Evolutionary conservation across 202 grass and related monocot species (phyloP).

Genomic region (Dendrocalamus latiflorus): DNA sequence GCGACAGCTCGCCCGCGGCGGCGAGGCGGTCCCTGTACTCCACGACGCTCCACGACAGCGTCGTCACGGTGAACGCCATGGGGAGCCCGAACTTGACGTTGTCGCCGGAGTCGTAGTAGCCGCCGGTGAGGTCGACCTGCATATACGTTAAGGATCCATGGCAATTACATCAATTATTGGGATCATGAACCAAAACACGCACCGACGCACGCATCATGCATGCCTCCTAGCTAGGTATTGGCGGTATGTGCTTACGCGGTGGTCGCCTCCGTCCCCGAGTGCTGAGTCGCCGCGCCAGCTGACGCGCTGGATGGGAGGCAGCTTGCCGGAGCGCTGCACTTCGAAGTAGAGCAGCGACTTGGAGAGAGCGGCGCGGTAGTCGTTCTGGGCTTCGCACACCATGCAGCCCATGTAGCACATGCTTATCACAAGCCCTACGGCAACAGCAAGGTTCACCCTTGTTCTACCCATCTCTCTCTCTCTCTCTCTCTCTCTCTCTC

Average conservation of each 20-base stretch:
- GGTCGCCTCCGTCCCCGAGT: constrained; percentile 50
- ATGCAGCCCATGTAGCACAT: background rate
- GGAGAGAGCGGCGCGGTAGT: constrained; percentile 58
- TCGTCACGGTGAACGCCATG: constrained; percentile 62
- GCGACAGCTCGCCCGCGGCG: constrained; percentile 41
- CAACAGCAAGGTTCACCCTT: background rate
- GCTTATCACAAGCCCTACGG: background rate
- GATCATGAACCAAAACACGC: background rate
- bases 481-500: background rate
- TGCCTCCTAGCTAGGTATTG: background rate
- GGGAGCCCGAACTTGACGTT: constrained; percentile 84
- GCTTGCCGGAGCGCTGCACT: constrained; percentile 64
- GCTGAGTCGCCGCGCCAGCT: constrained; percentile 75
- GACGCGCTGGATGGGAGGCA: constrained; percentile 58
- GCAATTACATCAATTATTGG: background rate
- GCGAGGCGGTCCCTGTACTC: constrained; percentile 39
- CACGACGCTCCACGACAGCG: constrained; percentile 59
- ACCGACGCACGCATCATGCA: no score
- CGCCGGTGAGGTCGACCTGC: constrained; percentile 81
- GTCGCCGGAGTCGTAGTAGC: constrained; percentile 92
- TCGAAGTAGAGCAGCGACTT: constrained; percentile 81
- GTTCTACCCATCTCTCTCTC: background rate
- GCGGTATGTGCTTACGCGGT: constrained; percentile 37
- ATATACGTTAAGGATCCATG: background rate
- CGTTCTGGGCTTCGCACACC: background rate